These are phyloP conservation scores for Metschnikowia proteae DNA, from an alignment of 805 yeast genomes.

Conservation along the genomic window DNA sequence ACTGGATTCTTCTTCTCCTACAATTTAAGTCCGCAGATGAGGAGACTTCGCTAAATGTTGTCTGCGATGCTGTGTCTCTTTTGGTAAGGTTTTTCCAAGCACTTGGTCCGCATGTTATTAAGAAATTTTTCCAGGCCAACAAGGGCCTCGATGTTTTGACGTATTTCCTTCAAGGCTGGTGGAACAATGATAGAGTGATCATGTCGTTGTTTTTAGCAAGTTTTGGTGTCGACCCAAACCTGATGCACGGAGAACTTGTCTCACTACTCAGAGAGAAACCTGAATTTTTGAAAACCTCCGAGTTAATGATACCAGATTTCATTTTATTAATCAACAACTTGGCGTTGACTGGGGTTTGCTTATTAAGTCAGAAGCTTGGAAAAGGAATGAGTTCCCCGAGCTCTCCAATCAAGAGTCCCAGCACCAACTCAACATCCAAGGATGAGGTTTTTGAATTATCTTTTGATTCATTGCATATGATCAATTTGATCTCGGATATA, in stretches of 20 bases:
- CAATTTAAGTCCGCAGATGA: constrained; percentile 24
- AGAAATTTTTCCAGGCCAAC: constrained; percentile 44
- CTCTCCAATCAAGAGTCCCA: constrained; percentile 22
- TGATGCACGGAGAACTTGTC: not conserved
- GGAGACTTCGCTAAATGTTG: constrained; percentile 29
- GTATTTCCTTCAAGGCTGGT: constrained; percentile 43
- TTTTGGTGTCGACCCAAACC: constrained; percentile 37
- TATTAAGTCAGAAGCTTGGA: constrained; percentile 28
- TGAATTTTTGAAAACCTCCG: constrained; percentile 1
- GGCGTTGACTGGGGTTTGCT: constrained; percentile 32
- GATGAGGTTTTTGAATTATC: constrained; percentile 22
- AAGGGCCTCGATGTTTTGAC: constrained; percentile 51
- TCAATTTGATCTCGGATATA: constrained; percentile 31
- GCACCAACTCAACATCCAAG: constrained; percentile 1
- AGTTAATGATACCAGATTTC: constrained; percentile 43
- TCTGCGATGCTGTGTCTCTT: constrained; percentile 40
- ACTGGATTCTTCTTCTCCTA: constrained; percentile 59
- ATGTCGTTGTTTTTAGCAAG: constrained; percentile 42
- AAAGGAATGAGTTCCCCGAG: constrained; percentile 32
- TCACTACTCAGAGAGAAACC: constrained; percentile 2
- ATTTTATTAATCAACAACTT: constrained; percentile 31
- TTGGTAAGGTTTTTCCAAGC: constrained; percentile 47
- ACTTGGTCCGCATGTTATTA: constrained; percentile 45
- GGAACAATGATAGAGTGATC: constrained; percentile 46
- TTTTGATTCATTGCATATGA: constrained; percentile 33